Evolutionary conservation across 306 rosid genomes (phyloP), one percentile per base, ranked within the genome.

Genomic region (Amphicarpaea edgeworthii): DNA sequence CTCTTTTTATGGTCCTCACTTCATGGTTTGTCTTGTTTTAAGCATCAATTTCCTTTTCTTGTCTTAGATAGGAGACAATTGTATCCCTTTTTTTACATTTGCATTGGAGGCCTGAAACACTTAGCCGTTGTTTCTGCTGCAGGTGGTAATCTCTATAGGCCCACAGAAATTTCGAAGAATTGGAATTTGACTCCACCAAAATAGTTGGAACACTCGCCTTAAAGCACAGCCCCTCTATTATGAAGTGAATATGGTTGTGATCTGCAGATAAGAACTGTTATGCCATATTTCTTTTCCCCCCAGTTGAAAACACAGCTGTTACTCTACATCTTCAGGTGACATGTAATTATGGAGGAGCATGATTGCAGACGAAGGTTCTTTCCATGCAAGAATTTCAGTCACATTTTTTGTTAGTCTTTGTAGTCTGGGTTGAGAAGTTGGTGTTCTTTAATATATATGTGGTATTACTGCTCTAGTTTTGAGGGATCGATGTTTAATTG

Each of bases 61-160:
- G 47, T 19, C 55, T 66, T 77, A 1, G 40, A 80, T 47, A 68
- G 46, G 41, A 59, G 12, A 60, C n/a, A 2, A 49, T 45, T 17
- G 43, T 24, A 28, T 30, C 72, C 74, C 7, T 47, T 70, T 53
- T 53, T 63, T 68, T 67, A 46, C 55, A 54, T 75, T 58, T 47
- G 7, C 61, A 15, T 65, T 3, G 49, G 79, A 63, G 50, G 23
- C 79, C 57, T 41, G 76, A 12, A 38, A 23, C 14, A 67, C 76
- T 67, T 21, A 7, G 8, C 3, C 73, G 65, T 64, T 20, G 59
- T 77, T 70, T 77, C 60, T 76, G 45, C 50, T 77, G 78, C 90
- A 88, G 97, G 93, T 23, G 86, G 88, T 70, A 84, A 86, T 86
- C 85, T 86, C 21, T 83, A 72, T 34, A 84, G 87, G 81, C 88